These are phyloP conservation scores for Trametes sanguinea DNA, from an alignment of 768 basidiomycete species.

Conservation along the genomic window DNA sequence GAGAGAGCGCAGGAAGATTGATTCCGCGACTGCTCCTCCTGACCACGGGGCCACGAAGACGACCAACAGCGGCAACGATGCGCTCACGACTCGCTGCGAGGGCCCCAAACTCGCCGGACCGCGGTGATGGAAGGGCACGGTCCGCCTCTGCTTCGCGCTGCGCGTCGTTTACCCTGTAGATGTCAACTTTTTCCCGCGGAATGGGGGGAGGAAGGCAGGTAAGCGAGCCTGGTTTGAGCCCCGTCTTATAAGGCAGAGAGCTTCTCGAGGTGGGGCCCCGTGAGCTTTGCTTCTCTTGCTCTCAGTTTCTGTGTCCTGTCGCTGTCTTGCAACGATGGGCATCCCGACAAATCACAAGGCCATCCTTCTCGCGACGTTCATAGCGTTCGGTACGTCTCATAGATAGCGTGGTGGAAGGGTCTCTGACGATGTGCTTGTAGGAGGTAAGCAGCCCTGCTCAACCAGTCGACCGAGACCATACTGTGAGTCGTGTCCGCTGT, in stretches of 20 bases:
- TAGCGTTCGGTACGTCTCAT: slow-evolving; percentile 62
- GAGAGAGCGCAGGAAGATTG: slow-evolving; percentile 2
- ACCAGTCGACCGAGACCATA: too few species aligned
- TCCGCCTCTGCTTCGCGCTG: slow-evolving; percentile 6
- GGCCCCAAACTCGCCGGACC: slow-evolving; percentile 9
- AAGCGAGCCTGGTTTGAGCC: neutral
- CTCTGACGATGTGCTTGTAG: neutral
- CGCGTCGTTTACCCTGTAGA: neutral
- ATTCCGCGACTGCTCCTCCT: slow-evolving; percentile 7
- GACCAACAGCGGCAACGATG: neutral
- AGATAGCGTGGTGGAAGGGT: neutral
- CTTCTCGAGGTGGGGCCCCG: slow-evolving; percentile 11
- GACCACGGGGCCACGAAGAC: slow-evolving; percentile 8
- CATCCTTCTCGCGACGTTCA: slow-evolving; percentile 65
- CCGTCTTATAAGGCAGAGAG: slow-evolving; percentile 8
- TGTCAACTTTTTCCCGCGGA: slow-evolving; percentile 11
- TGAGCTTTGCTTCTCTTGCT: slow-evolving; percentile 20
- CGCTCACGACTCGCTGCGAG: neutral
- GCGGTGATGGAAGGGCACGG: slow-evolving; percentile 7
- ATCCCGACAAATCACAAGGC: slow-evolving; percentile 65
- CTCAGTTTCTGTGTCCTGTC: neutral
- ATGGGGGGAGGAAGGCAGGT: neutral
- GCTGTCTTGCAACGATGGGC: slow-evolving; percentile 34
- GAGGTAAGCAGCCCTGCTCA: slow-evolving; percentile 18
- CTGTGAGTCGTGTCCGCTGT: too few species aligned